Percentiles rank a stretch among this genome's conserved stretches.
Conservation (phyloP, 2,329 filamentous ascomycete genomes). For the Botrytis cinerea region DNA sequence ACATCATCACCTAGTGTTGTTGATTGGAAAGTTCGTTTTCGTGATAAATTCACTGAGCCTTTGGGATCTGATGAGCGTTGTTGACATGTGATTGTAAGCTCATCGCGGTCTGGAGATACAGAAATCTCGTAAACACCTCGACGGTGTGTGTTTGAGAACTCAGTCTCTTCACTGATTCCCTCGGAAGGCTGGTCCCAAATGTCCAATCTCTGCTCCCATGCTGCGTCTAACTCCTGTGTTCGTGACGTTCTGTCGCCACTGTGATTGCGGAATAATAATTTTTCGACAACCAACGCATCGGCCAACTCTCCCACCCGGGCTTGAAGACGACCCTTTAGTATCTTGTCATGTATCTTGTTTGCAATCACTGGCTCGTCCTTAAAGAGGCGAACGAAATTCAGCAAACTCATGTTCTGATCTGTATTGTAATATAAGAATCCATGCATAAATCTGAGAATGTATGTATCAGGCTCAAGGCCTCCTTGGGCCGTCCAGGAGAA, state of each 20-base stretch:
- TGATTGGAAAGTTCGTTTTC: neutral
- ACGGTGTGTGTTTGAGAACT: neutral
- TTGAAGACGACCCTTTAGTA: neutral
- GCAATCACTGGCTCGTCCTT: neutral
- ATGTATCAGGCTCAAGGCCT: neutral
- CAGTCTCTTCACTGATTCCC: no score
- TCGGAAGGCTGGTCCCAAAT: neutral
- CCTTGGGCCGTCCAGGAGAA: neutral
- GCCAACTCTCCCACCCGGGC: neutral
- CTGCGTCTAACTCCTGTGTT: neutral
- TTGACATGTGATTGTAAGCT: neutral
- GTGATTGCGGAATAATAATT: neutral
- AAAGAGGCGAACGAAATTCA: neutral
- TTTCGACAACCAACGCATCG: neutral
- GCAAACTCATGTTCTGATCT: neutral
- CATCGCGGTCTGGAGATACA: neutral
- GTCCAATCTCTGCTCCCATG: neutral
- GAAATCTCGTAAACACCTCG: neutral
- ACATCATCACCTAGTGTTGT: no score
- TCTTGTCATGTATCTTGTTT: neutral
- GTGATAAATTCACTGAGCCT: no score
- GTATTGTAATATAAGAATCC: neutral
- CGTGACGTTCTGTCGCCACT: neutral
- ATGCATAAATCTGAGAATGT: neutral
- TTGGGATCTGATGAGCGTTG: neutral